These are phyloP conservation scores for Pyrenophora graminea DNA, from an alignment of 2,329 filamentous ascomycete genomes.

Conservation along the genomic window DNA sequence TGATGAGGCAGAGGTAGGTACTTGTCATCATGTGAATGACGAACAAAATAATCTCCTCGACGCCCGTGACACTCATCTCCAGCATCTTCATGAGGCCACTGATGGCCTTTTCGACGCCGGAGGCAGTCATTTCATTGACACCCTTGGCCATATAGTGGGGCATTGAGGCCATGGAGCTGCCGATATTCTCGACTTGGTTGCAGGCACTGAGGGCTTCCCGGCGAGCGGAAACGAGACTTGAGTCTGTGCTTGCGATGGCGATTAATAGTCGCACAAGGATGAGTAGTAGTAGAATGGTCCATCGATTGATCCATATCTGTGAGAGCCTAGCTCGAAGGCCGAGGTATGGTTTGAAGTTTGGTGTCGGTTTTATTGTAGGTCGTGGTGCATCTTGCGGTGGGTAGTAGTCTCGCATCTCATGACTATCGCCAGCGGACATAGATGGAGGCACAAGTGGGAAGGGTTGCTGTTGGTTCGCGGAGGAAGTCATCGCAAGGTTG, in stretches of 20 bases:
- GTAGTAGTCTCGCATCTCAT: conserved; percentile 66
- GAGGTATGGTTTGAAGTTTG: conserved; percentile 84
- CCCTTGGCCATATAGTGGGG: conserved; percentile 90
- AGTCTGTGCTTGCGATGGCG: conserved; percentile 71
- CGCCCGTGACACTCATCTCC: conserved; percentile 75
- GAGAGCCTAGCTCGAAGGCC: conserved; percentile 87
- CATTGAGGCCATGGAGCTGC: conserved; percentile 97
- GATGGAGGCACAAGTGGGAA: conserved; percentile 61
- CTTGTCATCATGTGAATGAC: conserved; percentile 88
- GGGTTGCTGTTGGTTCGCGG: conserved; percentile 58
- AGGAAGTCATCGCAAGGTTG: conserved; percentile 51
- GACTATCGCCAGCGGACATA: conserved; percentile 61
- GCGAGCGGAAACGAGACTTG: conserved; percentile 76
- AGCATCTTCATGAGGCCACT: conserved; percentile 79
- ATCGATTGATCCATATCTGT: conserved; percentile 96
- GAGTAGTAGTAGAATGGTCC: conserved; percentile 87
- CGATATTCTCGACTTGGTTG: conserved; percentile 87
- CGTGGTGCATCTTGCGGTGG: conserved; percentile 59
- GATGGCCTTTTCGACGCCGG: conserved; percentile 78
- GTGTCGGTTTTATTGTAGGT: conserved; percentile 65
- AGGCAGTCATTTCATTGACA: conserved; percentile 82
- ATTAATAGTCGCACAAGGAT: conserved; percentile 82
- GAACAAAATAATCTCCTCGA: conserved; percentile 88
- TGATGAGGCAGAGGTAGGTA: conserved; percentile 88
- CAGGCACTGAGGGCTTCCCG: conserved; percentile 85